phyloP scores from a whole-genome alignment of 1,284 basidiomycete species.

The Athelia psychrophila region DNA sequence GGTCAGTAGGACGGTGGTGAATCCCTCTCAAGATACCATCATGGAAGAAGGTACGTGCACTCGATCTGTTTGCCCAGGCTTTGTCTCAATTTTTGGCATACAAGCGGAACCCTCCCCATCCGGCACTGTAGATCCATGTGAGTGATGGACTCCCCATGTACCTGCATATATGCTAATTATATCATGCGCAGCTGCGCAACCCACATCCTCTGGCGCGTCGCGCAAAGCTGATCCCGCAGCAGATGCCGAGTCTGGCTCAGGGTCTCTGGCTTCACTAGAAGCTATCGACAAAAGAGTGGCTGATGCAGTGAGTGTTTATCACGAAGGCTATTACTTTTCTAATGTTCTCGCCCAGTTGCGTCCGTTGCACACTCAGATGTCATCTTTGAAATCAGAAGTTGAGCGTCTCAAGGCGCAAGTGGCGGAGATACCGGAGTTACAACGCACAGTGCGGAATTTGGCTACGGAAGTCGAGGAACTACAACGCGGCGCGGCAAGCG shows the following conservation, averaged over 20 bases:
- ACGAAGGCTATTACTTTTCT: neutral
- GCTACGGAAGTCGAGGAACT: slow-evolving; percentile 39
- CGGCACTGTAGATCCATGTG: neutral
- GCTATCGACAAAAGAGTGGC: slow-evolving; percentile 32
- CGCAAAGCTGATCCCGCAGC: slow-evolving; percentile 2
- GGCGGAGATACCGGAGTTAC: slow-evolving; percentile 28
- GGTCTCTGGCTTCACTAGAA: slow-evolving; percentile 15
- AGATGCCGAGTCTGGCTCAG: slow-evolving; percentile 3
- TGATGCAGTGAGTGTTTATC: slow-evolving; percentile 36
- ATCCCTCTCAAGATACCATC: slow-evolving; percentile 55
- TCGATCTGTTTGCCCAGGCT: too few species aligned
- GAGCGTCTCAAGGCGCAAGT: slow-evolving; percentile 31
- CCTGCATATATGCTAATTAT: neutral
- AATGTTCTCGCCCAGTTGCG: slow-evolving; percentile 39
- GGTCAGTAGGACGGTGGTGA: slow-evolving; percentile 41
- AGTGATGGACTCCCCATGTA: neutral
- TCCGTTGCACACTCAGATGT: slow-evolving; percentile 51
- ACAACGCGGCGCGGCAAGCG: slow-evolving; percentile 10
- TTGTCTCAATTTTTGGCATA: slow-evolving; percentile 4
- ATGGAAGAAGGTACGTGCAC: slow-evolving; percentile 48
- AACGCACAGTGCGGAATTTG: slow-evolving; percentile 35
- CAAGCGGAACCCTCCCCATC: neutral
- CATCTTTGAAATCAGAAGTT: slow-evolving; percentile 38
- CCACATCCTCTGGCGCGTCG: neutral
- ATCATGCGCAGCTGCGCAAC: neutral